Evolutionary conservation across 139 green algal genomes (phyloP).

Genomic region (Limnomonas spitsbergensis): DNA sequence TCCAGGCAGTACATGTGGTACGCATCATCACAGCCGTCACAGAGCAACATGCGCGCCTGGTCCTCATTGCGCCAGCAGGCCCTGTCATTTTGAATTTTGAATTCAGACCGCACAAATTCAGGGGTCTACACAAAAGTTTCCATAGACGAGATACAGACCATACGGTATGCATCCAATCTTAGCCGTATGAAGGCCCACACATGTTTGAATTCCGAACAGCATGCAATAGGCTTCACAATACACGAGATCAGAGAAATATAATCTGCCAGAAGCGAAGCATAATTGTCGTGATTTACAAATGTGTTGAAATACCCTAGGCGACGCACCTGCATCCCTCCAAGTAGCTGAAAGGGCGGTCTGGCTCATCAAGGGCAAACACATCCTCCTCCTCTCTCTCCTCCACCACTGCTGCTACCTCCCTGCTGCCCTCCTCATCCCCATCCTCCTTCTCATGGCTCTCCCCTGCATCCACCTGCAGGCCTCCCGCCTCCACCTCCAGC

Average conservation of each 20-base stretch:
- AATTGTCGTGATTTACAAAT: no score
- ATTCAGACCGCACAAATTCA: neutral
- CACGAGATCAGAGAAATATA: neutral
- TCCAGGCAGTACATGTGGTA: conserved; percentile 76
- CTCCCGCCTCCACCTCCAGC: no score
- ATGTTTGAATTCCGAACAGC: no score
- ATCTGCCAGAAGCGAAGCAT: no score
- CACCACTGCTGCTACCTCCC: neutral
- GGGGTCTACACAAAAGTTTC: neutral
- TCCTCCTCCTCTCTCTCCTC: conserved; percentile 22
- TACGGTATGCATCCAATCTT: neutral
- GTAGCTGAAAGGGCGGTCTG: conserved; percentile 21
- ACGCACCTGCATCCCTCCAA: conserved; percentile 24
- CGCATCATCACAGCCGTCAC: conserved; percentile 64
- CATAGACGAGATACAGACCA: neutral
- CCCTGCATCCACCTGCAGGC: no score
- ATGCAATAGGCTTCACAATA: neutral
- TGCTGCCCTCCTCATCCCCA: neutral
- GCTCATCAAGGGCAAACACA: conserved; percentile 16
- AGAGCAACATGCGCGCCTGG: conserved; percentile 51
- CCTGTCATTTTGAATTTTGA: conserved; percentile 22
- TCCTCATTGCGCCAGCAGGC: conserved; percentile 72
- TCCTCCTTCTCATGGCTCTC: conserved; percentile 18
- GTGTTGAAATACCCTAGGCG: no score
- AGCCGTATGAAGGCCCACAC: no score